These are phyloP conservation scores for Solanum sitiens DNA, from an alignment of 257 asterid genomes.

Conservation along the genomic window DNA sequence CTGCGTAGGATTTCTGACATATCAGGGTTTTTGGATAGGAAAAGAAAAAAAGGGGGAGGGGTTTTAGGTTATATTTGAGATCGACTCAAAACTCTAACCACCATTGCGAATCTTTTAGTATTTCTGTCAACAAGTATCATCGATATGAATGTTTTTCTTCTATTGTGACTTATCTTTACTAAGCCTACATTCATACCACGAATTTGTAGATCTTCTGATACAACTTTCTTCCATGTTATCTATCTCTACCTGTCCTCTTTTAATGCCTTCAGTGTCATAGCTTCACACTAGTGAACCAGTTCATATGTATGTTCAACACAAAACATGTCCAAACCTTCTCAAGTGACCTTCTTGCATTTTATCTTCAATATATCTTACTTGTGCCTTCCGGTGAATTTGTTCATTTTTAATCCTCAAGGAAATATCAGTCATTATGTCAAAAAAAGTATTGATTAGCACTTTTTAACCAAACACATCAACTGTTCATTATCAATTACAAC, in stretches of 20 bases:
- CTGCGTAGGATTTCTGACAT: neutral
- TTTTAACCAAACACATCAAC: neutral
- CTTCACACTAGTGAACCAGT: neutral
- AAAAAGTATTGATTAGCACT: neutral
- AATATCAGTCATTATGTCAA: neutral
- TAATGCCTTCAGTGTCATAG: neutral
- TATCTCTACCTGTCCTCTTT: neutral
- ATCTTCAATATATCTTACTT: neutral
- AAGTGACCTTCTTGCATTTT: neutral
- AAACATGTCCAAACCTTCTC: neutral
- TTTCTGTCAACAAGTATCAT: neutral
- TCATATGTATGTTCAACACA: neutral
- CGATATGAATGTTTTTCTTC: neutral
- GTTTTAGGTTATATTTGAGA: conserved; percentile 6
- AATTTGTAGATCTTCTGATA: neutral
- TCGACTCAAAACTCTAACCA: conserved; percentile 52
- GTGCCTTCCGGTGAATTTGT: neutral
- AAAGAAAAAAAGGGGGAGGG: neutral
- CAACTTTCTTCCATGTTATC: neutral
- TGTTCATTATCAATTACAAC: neutral
- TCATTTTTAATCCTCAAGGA: neutral
- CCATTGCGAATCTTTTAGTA: conserved; percentile 23
- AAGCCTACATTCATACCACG: neutral
- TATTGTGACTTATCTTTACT: neutral
- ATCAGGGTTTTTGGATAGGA: conserved; percentile 45